These are phyloP conservation scores for Tricholoma saponaceum DNA, from an alignment of 768 basidiomycete genomes.

Conservation along the genomic window DNA sequence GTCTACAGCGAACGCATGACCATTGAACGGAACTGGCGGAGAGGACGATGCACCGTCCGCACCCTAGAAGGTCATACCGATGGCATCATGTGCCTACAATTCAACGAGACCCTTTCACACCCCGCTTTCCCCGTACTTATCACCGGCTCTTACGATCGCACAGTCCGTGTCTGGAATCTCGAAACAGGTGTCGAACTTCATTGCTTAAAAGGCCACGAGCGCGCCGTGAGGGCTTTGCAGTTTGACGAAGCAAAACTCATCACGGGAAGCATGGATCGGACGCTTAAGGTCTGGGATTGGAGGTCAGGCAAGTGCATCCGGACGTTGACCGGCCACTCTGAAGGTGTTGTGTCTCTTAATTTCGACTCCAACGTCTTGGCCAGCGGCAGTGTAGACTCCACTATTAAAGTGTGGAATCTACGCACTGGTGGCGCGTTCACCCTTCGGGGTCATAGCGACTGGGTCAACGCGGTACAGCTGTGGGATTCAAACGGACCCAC, in stretches of 20 bases:
- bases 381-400: slow-evolving; percentile 91
- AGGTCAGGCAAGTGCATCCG: slow-evolving; percentile 82
- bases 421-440: slow-evolving; percentile 90
- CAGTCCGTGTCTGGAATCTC: slow-evolving; percentile 93
- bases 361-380: slow-evolving; percentile 92
- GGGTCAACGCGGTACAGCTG: slow-evolving; percentile 93
- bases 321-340: slow-evolving; percentile 85
- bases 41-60: slow-evolving; percentile 81
- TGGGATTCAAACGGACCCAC: slow-evolving; percentile 67
- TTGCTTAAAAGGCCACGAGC: slow-evolving; percentile 83
- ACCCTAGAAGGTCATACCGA: slow-evolving; percentile 92
- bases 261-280: slow-evolving; percentile 95
- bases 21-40: slow-evolving; percentile 96
- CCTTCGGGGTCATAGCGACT: slow-evolving; percentile 87
- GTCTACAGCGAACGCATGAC: slow-evolving; percentile 97
- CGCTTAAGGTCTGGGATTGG: slow-evolving; percentile 97
- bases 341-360: slow-evolving; percentile 86
- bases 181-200: slow-evolving; percentile 85
- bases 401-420: slow-evolving; percentile 94
- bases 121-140: slow-evolving; percentile 91
- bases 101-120: slow-evolving; percentile 77
- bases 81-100: slow-evolving; percentile 96
- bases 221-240: slow-evolving; percentile 89
- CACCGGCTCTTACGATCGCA: slow-evolving; percentile 96
- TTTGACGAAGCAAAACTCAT: slow-evolving; percentile 95